These are phyloP conservation scores for Fusarium subtropicale DNA, from an alignment of 2,329 filamentous ascomycete genomes.

Conservation along the genomic window DNA sequence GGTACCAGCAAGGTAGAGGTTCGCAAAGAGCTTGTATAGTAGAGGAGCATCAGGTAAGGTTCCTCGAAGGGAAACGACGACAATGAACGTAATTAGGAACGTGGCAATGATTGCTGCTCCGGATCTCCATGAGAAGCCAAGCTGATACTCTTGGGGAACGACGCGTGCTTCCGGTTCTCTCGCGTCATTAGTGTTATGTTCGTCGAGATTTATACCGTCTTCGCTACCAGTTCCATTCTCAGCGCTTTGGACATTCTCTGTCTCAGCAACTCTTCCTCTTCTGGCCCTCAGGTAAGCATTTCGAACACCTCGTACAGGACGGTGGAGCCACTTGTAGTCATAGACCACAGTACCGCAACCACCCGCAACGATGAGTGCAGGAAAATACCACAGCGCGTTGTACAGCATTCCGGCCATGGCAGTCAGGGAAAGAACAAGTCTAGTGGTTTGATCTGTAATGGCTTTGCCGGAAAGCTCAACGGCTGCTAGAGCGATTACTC, in stretches of 20 bases:
- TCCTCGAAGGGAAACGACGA: slow-evolving; percentile 64
- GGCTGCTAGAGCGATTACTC: slow-evolving; percentile 76
- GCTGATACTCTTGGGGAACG: slow-evolving; percentile 49
- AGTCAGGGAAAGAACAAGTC: slow-evolving; percentile 72
- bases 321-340: slow-evolving; percentile 55
- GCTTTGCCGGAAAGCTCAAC: slow-evolving; percentile 75
- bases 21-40: slow-evolving; percentile 72
- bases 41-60: slow-evolving; percentile 56
- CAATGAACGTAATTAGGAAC: slow-evolving; percentile 69
- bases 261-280: fast-evolving
- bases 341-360: background rate
- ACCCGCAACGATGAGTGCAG: slow-evolving; percentile 57
- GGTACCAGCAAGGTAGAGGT: slow-evolving; percentile 79
- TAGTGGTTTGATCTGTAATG: slow-evolving; percentile 72
- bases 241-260: fast-evolving
- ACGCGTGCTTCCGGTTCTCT: slow-evolving; percentile 36
- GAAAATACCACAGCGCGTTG: slow-evolving; percentile 81
- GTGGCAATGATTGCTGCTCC: slow-evolving; percentile 56
- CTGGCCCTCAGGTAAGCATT: fast-evolving
- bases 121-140: slow-evolving; percentile 59
- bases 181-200: fast-evolving
- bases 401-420: slow-evolving; percentile 75
- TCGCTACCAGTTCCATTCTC: background rate
- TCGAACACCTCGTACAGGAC: slow-evolving; percentile 10
- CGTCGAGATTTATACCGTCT: background rate